Evolutionary conservation across 768 basidiomycete genomes (phyloP).

Genomic region (Chalciporus pseudorubinellus): DNA sequence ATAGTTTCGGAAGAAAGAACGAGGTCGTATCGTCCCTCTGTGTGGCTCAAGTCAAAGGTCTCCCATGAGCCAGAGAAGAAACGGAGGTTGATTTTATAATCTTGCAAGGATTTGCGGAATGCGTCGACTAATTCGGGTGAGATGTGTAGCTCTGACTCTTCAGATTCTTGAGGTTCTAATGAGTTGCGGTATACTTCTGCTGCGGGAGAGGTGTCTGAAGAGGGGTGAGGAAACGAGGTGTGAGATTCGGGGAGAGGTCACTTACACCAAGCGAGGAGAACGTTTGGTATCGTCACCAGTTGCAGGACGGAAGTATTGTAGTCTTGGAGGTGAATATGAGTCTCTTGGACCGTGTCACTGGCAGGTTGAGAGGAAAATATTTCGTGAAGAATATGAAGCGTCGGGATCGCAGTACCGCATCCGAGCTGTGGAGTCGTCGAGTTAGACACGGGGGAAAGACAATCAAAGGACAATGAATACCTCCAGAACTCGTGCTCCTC

Average conservation of each 20-base stretch:
- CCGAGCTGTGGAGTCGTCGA: constrained; percentile 57
- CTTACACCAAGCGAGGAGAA: constrained; percentile 82
- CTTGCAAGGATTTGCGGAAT: constrained; percentile 59
- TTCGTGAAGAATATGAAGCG: constrained; percentile 64
- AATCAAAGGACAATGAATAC: constrained; percentile 34
- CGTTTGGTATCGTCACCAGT: constrained; percentile 76
- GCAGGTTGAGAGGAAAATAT: constrained; percentile 44
- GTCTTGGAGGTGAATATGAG: constrained; percentile 80
- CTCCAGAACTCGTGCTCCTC: constrained; percentile 67
- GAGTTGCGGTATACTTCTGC: constrained; percentile 45
- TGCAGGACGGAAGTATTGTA: constrained; percentile 83
- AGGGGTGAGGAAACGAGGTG: background rate
- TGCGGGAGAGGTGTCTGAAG: constrained; percentile 59
- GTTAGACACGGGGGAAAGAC: constrained; percentile 1
- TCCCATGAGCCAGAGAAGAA: constrained; percentile 88
- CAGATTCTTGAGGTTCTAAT: constrained; percentile 18
- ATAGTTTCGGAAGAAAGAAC: constrained; percentile 93
- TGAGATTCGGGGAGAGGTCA: constrained; percentile 7
- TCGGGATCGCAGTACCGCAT: constrained; percentile 90
- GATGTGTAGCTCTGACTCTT: constrained; percentile 59
- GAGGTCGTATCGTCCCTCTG: constrained; percentile 55
- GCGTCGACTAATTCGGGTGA: constrained; percentile 59
- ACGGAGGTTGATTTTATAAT: constrained; percentile 54
- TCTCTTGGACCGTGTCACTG: constrained; percentile 26
- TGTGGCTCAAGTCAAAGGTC: constrained; percentile 38